Conservation (phyloP, 2,329 filamentous ascomycete genomes). For the Ophiostoma novo-ulmi region DNA sequence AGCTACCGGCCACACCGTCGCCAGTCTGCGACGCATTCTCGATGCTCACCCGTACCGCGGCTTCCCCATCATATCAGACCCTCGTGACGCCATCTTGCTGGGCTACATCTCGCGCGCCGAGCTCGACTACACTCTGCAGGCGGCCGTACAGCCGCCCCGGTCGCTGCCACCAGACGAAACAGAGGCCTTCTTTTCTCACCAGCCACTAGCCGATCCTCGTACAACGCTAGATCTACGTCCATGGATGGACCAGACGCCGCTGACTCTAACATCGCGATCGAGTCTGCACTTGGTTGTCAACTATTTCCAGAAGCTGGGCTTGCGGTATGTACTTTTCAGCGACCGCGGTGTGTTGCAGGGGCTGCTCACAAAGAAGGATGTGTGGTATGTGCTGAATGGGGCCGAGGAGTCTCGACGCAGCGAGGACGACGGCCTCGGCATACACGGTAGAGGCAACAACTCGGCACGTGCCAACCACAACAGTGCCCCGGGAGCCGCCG, state of each 20-base stretch:
- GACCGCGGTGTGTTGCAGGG: slow-evolving; percentile 78
- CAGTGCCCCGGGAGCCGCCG: slow-evolving; percentile 30
- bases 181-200: slow-evolving; percentile 75
- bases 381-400: slow-evolving; percentile 87
- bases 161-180: slow-evolving; percentile 64
- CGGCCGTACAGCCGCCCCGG: slow-evolving; percentile 52
- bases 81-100: slow-evolving; percentile 67
- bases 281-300: slow-evolving; percentile 78
- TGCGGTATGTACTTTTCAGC: slow-evolving; percentile 83
- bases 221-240: slow-evolving; percentile 81
- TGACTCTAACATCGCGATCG: slow-evolving; percentile 74
- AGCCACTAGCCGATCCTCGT: slow-evolving; percentile 71
- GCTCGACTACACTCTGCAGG: slow-evolving; percentile 71
- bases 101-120: slow-evolving; percentile 94
- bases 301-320: slow-evolving; percentile 91
- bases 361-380: slow-evolving; percentile 92
- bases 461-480: slow-evolving; percentile 26
- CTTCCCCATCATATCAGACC: slow-evolving; percentile 82
- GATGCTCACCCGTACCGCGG: slow-evolving; percentile 74
- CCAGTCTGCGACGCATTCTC: slow-evolving; percentile 65
- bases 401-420: slow-evolving; percentile 56
- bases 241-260: slow-evolving; percentile 98
- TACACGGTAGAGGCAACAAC: background rate
- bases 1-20: slow-evolving; percentile 81
- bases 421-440: slow-evolving; percentile 47